Evolutionary conservation across 768 basidiomycete species (phyloP), one percentile per base, ranked within the genome.

Genomic region (Calvatia gigantea): DNA sequence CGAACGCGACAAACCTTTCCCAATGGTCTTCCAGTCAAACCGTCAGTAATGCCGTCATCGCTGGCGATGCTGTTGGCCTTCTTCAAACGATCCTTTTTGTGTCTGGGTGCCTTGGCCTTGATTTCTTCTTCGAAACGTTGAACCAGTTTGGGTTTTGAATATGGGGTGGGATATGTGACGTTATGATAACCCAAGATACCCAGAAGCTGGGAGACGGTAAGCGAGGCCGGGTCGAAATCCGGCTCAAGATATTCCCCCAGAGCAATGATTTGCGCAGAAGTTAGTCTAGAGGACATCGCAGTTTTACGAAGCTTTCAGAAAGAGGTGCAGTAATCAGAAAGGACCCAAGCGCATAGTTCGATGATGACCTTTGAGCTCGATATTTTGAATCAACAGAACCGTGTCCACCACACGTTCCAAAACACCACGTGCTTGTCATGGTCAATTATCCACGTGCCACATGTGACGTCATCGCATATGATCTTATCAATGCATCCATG

Each of bases 1-100:
- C 23, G 3, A 46, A 27, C 15, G 23, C 42, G 46, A 54, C 67
- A 46, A 51, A 83, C 85, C 74, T 78, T 79, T 45, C 67, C 75
- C 57, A 93, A 68, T 32, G 80, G 85, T 65, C 78, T 69, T n/a
- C 91, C 91, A 6, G 91, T 92, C n/a, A 84, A 59, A 19, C 91
- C 91, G 67, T 94, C 89, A 35, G 75, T 83, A 50, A 94, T 93
- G 4, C 91, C 91, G 54, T 90, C 85, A 58, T 89, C 87, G 63
- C 89, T 92, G 4, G 92, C 84, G 48, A 78, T 68, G 60, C 87
- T 91, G 49, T 83, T 85, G 67, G 83, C 80, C 59, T 76, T 81
- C 72, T 82, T 83, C 35, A 85, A 55, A 43, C 83, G 75, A 59
- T 91, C 85, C 57, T 77, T 84, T 67, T 80, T 84, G 54, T 87